Percentiles rank a stretch among this genome's conserved stretches.
Conservation (phyloP, 441 rosid species). For the Kokia cookei region DNA sequence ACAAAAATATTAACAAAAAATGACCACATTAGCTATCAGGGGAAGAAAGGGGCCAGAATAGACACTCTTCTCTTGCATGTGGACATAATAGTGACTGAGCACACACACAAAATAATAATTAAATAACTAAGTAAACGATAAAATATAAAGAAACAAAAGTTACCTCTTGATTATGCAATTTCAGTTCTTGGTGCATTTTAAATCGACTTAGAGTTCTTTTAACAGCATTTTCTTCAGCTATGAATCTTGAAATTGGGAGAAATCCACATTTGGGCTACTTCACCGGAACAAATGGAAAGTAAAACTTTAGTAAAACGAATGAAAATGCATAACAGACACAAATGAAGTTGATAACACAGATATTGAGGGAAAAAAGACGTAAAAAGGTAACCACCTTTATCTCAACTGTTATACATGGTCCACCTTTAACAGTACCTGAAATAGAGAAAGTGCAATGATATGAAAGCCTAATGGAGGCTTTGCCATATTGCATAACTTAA, state of each 20-base stretch:
- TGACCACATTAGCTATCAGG: background rate
- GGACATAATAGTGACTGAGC: background rate
- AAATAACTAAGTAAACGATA: background rate
- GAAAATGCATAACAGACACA: conserved; percentile 1
- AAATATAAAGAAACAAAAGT: background rate
- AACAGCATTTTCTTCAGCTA: conserved; percentile 49
- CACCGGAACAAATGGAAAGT: conserved; percentile 24
- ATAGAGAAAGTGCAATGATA: conserved; percentile 8
- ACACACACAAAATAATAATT: background rate
- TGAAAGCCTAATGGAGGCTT: background rate
- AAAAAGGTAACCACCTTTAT: conserved; percentile 54
- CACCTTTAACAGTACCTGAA: conserved; percentile 46
- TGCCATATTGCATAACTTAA: background rate
- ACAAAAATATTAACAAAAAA: background rate
- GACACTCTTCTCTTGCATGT: background rate
- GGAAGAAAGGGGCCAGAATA: background rate
- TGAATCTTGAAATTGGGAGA: conserved; percentile 67
- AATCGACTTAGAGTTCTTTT: conserved; percentile 63
- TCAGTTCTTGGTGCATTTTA: conserved; percentile 76
- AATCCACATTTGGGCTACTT: conserved; percentile 97
- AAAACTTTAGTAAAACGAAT: background rate
- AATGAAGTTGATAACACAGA: background rate
- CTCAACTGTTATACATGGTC: conserved; percentile 75
- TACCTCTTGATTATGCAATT: conserved; percentile 63
- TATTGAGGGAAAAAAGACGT: background rate